Evolutionary conservation across 768 basidiomycete genomes (phyloP).

Genomic region (Amanita exitialis): DNA sequence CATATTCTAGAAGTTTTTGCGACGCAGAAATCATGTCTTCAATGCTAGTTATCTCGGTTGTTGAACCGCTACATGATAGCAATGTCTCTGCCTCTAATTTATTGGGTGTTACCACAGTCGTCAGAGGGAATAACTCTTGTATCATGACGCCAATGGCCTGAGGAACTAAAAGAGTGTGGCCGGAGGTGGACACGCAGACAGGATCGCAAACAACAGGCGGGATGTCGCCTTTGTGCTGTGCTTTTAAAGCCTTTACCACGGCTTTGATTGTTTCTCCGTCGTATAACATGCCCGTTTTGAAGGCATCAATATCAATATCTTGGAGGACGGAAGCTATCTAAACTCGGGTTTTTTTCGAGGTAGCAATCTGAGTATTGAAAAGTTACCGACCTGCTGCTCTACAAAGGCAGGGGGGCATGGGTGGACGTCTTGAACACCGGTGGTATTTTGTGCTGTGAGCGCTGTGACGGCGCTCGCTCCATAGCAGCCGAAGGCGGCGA

Average conservation of each 20-base stretch:
- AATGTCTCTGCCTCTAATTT: conserved; percentile 70
- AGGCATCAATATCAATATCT: conserved; percentile 60
- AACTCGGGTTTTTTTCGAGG: not conserved
- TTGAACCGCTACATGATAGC: conserved; percentile 26
- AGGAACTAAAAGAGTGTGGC: conserved; percentile 63
- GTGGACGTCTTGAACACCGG: conserved; percentile 69
- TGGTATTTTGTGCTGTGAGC: conserved; percentile 84
- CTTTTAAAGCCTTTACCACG: conserved; percentile 40
- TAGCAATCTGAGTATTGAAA: not conserved
- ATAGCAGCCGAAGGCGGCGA: conserved; percentile 70
- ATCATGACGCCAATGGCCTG: conserved; percentile 55
- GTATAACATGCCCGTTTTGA: conserved; percentile 90
- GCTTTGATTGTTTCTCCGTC: conserved; percentile 41
- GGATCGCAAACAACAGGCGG: conserved; percentile 77
- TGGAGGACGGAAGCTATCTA: conserved; percentile 63
- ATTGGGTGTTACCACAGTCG: conserved; percentile 77
- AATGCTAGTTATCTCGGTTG: conserved; percentile 30
- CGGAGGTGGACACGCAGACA: conserved; percentile 86
- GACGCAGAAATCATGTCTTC: conserved; percentile 55
- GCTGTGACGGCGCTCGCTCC: conserved; percentile 80
- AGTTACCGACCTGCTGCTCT: conserved; percentile 54
- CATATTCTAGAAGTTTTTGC: conserved; percentile 32
- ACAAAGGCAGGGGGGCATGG: conserved; percentile 63
- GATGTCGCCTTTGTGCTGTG: conserved; percentile 20
- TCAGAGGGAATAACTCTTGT: conserved; percentile 57